Conservation (phyloP, 495 filamentous ascomycete genomes). For the Podospora pseudopauciseta region DNA sequence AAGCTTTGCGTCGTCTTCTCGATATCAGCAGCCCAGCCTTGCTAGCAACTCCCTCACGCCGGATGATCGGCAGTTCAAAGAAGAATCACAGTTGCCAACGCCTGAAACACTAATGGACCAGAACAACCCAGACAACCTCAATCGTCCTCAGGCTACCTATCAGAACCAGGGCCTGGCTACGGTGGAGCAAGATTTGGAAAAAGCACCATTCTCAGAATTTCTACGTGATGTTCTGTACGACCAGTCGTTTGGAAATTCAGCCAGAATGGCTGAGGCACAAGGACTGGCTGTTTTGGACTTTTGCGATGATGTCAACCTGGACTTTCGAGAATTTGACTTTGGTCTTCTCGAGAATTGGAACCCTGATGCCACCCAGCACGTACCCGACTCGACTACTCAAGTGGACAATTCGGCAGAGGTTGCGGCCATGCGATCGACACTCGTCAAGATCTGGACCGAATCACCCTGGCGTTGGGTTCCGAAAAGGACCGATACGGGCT, state of each 20-base stretch:
- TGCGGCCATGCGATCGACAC: constrained; percentile 29
- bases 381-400: constrained; percentile 11
- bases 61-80: constrained; percentile 17
- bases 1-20: neutral
- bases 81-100: constrained; percentile 29
- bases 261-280: constrained; percentile 31
- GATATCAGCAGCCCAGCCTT: neutral
- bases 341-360: constrained; percentile 57
- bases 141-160: constrained; percentile 21
- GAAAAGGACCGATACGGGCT: constrained; percentile 46
- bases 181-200: constrained; percentile 23
- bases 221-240: constrained; percentile 37
- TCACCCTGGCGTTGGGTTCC: constrained; percentile 58
- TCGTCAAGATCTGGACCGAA: constrained; percentile 39
- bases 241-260: constrained; percentile 23
- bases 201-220: constrained; percentile 35
- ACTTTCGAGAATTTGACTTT: constrained; percentile 60
- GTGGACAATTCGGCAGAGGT: constrained; percentile 23
- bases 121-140: constrained; percentile 9
- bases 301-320: constrained; percentile 52
- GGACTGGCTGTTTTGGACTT: constrained; percentile 43
- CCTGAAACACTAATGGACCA: constrained; percentile 30
- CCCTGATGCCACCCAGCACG: constrained; percentile 31
- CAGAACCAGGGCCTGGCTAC: constrained; percentile 10
- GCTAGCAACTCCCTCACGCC: constrained; percentile 4